Conservation (phyloP, 345 rosid species). For the Hibiscus syriacus region DNA sequence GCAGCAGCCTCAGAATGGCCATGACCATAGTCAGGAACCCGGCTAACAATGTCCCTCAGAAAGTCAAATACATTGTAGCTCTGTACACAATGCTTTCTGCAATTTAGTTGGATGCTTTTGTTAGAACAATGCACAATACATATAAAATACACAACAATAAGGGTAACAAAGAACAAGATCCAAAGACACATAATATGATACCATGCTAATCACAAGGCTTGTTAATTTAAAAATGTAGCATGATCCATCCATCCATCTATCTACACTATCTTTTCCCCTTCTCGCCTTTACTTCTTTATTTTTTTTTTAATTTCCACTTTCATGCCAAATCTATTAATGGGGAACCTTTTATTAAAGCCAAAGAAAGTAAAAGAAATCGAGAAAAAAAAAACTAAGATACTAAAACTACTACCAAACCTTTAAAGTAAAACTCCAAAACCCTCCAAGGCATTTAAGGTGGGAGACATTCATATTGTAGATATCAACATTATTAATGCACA, state of each 20-base stretch:
- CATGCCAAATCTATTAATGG: not conserved
- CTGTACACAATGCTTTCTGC: conserved; percentile 97
- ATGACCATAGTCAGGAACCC: conserved; percentile 92
- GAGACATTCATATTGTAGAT: not conserved
- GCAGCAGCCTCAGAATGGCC: conserved; percentile 54
- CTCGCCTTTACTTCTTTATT: not conserved
- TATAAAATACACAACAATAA: not conserved
- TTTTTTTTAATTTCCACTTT: not conserved
- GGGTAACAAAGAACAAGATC: not conserved
- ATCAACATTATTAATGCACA: not conserved
- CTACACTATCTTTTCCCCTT: not conserved
- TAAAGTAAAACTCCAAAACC: not conserved
- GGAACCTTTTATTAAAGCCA: not conserved
- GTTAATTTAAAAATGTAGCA: not conserved
- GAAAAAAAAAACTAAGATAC: not conserved
- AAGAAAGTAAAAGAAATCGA: not conserved
- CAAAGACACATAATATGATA: not conserved
- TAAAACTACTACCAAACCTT: not conserved
- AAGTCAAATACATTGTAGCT: conserved; percentile 95
- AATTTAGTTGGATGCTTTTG: conserved; percentile 9
- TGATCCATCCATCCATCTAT: no score
- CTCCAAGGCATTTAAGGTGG: not conserved
- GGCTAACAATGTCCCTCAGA: conserved; percentile 87
- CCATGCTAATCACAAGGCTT: not conserved
- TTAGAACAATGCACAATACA: not conserved